Conservation (phyloP, 805 yeast genomes). For the Ogataea nonfermentans region DNA sequence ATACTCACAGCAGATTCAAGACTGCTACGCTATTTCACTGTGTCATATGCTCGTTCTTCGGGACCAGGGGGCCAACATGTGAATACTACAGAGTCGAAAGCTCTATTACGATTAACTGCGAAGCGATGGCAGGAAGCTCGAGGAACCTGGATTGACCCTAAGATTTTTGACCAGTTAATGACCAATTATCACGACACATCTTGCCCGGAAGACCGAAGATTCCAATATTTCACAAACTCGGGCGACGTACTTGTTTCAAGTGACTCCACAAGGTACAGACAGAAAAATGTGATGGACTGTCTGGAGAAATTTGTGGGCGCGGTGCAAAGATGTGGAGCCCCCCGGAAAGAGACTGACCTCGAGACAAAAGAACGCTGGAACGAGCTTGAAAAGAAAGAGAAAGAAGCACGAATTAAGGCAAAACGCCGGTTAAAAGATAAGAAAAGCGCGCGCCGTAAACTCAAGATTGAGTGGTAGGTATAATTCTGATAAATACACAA, state of each 20-base stretch:
- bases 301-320: conserved; percentile 43
- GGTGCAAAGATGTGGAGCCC: conserved; percentile 37
- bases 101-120: conserved; percentile 30
- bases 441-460: conserved; percentile 21
- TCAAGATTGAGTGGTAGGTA: conserved; percentile 15
- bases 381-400: conserved; percentile 25
- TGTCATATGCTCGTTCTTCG: conserved; percentile 48
- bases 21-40: conserved; percentile 30
- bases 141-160: conserved; percentile 43
- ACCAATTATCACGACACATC: conserved; percentile 19
- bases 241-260: conserved; percentile 29
- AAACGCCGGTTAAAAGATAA: conserved; percentile 27
- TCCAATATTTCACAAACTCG: conserved; percentile 28
- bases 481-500: conserved; percentile 2
- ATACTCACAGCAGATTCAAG: conserved; percentile 3
- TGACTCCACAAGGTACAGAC: conserved; percentile 39
- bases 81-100: conserved; percentile 56
- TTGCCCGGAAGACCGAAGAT: conserved; percentile 18
- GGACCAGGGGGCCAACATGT: conserved; percentile 65
- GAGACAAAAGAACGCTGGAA: conserved; percentile 45
- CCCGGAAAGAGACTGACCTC: conserved; percentile 38
- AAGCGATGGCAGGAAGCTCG: conserved; percentile 40
- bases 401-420: conserved; percentile 21
- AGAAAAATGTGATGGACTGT: conserved; percentile 45
- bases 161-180: conserved; percentile 35